These are phyloP conservation scores for Comarum palustre DNA, from an alignment of 306 rosid genomes.

Conservation along the genomic window DNA sequence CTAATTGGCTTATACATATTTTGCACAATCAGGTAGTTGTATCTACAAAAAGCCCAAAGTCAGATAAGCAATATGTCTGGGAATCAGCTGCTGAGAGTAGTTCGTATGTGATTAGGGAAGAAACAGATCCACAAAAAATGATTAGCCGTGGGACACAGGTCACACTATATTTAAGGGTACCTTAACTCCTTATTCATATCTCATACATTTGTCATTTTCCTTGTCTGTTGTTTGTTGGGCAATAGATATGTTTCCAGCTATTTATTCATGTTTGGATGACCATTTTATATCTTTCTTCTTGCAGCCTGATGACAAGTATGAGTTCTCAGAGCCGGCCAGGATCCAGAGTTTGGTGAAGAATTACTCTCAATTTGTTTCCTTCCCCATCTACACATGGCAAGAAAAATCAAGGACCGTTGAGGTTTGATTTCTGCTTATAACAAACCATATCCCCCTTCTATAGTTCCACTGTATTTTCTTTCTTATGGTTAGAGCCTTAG, in stretches of 20 bases:
- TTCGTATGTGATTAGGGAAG: slow-evolving; percentile 84
- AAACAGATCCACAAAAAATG: slow-evolving; percentile 79
- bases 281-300: slow-evolving; percentile 5
- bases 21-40: slow-evolving; percentile 71
- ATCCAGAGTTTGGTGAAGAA: slow-evolving; percentile 92
- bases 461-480: not conserved
- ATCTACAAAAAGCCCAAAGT: slow-evolving; percentile 90
- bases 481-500: not conserved
- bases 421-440: slow-evolving; percentile 36
- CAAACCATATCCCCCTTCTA: not conserved
- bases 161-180: slow-evolving; percentile 76
- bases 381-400: slow-evolving; percentile 95
- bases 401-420: slow-evolving; percentile 89
- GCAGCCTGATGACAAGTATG: slow-evolving; percentile 92
- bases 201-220: not conserved
- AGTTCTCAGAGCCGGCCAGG: slow-evolving; percentile 77
- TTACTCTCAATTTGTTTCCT: slow-evolving; percentile 96
- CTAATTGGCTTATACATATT: slow-evolving; percentile 30
- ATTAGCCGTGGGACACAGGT: slow-evolving; percentile 86
- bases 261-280: not conserved
- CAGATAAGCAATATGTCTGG: slow-evolving; percentile 90
- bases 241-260: not conserved
- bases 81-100: slow-evolving; percentile 87
- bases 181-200: slow-evolving; percentile 21
- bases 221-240: not conserved